Evolutionary conservation across 2,329 filamentous ascomycete genomes (phyloP), one percentile per base, ranked within the genome.

Genomic region (Calycina herbarum): DNA sequence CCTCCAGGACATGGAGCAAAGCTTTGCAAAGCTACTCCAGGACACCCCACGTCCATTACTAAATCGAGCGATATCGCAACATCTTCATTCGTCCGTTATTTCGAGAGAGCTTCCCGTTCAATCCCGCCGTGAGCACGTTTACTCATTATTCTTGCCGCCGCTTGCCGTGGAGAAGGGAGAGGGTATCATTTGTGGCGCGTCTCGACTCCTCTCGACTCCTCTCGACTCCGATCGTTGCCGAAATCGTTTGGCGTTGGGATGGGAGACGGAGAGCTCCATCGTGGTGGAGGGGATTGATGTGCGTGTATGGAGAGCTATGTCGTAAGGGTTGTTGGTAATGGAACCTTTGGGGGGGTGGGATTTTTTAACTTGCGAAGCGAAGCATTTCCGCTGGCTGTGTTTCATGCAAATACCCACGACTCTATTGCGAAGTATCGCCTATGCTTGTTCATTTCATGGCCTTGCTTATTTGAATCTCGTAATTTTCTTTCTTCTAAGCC

Each of bases 131-230:
- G 35, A 38, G 35, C 35, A 38, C 6, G 10, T 38, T 38, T 38
- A 38, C 45, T 24, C 45, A 27, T 3, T 20, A 24, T 24, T 15
- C 17, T 51, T 24, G 45, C n/a, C 45, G 42, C 42, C 5, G 8
- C 24, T 24, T 24, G 20, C 45, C n/a, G 45, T 24, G 5, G 45
- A 51, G 10, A 24, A 51, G n/a, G n/a, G 6, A 10, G 3, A 48
- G 45, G 45, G 45, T 51, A 51, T 51, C 45, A 51, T 51, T 24
- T 51, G 45, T 51, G 45, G 45, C 45, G 45, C 45, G 20, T 51
- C 42, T 10, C 31, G 13, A 15, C 35, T 7, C 20, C 20, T 20
- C 20, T 20, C 20, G 20, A 20, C 20, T 38, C 42, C 8, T 48
- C 20, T 24, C 5, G 45, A 51, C 20, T 51, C 45, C 45, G n/a